Evolutionary conservation across 805 yeast genomes (phyloP).

Genomic region (Saturnispora saitoi): DNA sequence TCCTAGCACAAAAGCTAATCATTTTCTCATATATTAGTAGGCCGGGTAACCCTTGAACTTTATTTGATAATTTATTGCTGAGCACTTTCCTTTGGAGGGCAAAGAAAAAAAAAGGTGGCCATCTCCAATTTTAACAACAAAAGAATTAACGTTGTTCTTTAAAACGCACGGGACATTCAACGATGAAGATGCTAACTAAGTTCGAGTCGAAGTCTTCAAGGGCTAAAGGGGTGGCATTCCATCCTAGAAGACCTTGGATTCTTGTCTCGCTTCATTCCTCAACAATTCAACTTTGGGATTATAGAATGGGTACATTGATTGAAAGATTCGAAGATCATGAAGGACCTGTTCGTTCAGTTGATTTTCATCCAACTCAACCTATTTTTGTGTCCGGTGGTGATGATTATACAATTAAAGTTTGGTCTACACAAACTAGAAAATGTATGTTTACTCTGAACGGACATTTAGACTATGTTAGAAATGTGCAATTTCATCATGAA

Average conservation of each 20-base stretch:
- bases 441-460: conserved; percentile 88
- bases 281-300: conserved; percentile 99
- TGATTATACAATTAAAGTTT: conserved; percentile 88
- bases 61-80: background rate
- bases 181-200: conserved; percentile 52
- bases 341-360: conserved; percentile 94
- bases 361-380: conserved; percentile 97
- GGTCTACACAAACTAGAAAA: conserved; percentile 89
- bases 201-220: conserved; percentile 76
- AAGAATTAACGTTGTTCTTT: no score
- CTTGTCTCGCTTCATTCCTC: conserved; percentile 89
- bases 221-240: conserved; percentile 95
- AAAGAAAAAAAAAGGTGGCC: background rate
- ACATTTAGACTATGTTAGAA: conserved; percentile 91
- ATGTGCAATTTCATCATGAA: conserved; percentile 90
- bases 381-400: conserved; percentile 96
- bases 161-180: background rate
- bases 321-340: conserved; percentile 97
- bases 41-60: background rate
- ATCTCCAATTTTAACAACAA: background rate
- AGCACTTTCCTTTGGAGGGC: background rate
- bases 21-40: background rate
- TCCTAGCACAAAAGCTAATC: background rate
- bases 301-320: conserved; percentile 95
- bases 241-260: conserved; percentile 98